Percentiles rank a stretch among this genome's conserved stretches.
Conservation (phyloP, 2,329 filamentous ascomycete species). For the Colletotrichum higginsianum region DNA sequence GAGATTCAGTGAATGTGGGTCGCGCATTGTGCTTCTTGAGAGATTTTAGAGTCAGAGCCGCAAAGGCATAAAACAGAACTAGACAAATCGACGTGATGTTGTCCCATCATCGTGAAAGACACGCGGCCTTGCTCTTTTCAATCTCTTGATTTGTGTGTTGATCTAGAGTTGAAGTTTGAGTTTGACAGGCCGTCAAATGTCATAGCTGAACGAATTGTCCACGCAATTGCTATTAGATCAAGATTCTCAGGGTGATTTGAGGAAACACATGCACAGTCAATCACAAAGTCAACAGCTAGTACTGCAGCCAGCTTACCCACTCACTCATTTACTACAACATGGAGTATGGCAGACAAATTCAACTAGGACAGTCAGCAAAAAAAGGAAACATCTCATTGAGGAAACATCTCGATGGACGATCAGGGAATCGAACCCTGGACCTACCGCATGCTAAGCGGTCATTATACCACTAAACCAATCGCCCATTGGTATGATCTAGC, state of each 20-base stretch:
- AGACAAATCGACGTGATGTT: constrained; percentile 10
- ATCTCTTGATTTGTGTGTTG: too few relatives aligned
- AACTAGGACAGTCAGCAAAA: neutral
- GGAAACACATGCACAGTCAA: too few relatives aligned
- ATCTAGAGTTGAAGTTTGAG: too few relatives aligned
- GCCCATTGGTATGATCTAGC: constrained; percentile 1
- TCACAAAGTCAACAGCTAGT: too few relatives aligned
- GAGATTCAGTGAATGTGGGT: constrained; percentile 52
- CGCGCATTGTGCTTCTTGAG: neutral
- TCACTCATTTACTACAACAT: too few relatives aligned
- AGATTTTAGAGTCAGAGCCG: neutral
- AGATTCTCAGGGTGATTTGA: neutral
- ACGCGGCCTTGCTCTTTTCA: too few relatives aligned
- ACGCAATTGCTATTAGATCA: too few relatives aligned
- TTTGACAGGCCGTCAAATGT: too few relatives aligned
- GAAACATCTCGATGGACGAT: constrained; percentile 2
- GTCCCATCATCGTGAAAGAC: neutral
- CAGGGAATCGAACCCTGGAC: constrained; percentile 31
- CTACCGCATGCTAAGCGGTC: constrained; percentile 24
- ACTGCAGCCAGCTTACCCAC: too few relatives aligned
- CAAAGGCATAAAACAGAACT: constrained; percentile 1
- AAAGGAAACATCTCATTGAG: neutral
- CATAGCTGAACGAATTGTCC: neutral
- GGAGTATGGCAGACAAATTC: too few relatives aligned
- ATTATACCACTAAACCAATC: constrained; percentile 32